phyloP scores from a whole-genome alignment of 768 basidiomycete species.

The Floccularia luteovirens region DNA sequence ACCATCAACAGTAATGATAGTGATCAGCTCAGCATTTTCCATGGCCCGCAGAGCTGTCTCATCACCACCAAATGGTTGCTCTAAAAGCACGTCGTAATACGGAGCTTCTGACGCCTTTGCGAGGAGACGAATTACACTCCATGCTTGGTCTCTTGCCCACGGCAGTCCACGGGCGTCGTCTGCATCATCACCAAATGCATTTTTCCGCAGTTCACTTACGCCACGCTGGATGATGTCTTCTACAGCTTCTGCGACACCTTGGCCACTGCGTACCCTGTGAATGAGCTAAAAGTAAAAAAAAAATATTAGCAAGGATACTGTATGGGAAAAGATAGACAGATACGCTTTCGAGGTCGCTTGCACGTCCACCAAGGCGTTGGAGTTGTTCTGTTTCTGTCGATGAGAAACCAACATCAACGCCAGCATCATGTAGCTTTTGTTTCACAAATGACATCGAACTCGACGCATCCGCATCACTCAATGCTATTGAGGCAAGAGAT shows the following conservation, averaged over 20 bases:
- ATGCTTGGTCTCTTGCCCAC: conserved; percentile 87
- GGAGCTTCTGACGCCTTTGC: conserved; percentile 62
- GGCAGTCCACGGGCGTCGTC: conserved; percentile 79
- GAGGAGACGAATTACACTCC: conserved; percentile 72
- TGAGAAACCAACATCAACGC: conserved; percentile 46
- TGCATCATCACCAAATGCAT: conserved; percentile 85
- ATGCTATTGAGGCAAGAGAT: conserved; percentile 68
- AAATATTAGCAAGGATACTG: background rate
- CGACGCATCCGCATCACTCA: conserved; percentile 79
- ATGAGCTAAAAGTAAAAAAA: conserved; percentile 46
- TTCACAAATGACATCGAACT: conserved; percentile 79
- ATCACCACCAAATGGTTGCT: conserved; percentile 90
- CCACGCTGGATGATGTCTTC: conserved; percentile 83
- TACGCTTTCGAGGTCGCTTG: conserved; percentile 83
- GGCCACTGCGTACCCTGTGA: conserved; percentile 76
- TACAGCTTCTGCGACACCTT: conserved; percentile 69
- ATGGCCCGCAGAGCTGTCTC: conserved; percentile 73
- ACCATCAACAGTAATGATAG: conserved; percentile 74
- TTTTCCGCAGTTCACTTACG: conserved; percentile 81
- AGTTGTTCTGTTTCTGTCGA: conserved; percentile 49
- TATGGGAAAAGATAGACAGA: conserved; percentile 15
- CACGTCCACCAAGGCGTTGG: conserved; percentile 79
- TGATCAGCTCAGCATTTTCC: conserved; percentile 86
- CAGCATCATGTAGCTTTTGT: conserved; percentile 62
- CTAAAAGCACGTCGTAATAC: conserved; percentile 75